A percentile compares a stretch with the other conserved stretches of the same genome.
phyloP scores from a whole-genome alignment of 768 basidiomycete genomes.

The Rhodotorula kratochvilovae region DNA sequence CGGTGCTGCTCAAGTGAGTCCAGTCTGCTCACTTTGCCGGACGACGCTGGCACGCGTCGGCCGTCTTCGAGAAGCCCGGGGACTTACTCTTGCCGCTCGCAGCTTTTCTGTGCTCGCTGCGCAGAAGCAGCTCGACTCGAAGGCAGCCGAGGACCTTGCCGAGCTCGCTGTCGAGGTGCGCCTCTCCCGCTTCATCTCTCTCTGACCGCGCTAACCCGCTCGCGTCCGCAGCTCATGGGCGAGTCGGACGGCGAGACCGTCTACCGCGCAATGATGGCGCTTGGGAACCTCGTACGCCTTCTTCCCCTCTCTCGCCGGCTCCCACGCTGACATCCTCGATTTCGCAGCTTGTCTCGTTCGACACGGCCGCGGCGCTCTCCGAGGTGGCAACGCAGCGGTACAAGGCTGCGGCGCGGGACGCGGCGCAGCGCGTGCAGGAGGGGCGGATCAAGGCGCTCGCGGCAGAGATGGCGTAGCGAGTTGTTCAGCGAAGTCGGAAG shows the following conservation, averaged over 20 bases:
- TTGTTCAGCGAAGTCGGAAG: too few relatives aligned
- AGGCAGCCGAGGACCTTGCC: constrained; percentile 33
- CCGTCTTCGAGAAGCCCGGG: not conserved
- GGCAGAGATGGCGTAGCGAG: constrained; percentile 7
- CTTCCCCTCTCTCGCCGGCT: too few relatives aligned
- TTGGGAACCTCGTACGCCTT: constrained; percentile 47
- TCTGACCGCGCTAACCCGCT: not conserved
- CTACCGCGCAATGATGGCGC: constrained; percentile 47
- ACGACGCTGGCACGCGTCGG: not conserved
- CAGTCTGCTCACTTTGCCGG: not conserved
- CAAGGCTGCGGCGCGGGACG: constrained; percentile 29
- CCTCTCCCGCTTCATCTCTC: not conserved
- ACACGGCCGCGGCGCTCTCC: constrained; percentile 23
- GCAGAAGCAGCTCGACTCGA: constrained; percentile 30
- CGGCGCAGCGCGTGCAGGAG: constrained; percentile 20
- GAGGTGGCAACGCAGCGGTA: constrained; percentile 12
- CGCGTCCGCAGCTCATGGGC: constrained; percentile 13
- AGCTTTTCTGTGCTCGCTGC: constrained; percentile 45
- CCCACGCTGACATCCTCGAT: too few relatives aligned
- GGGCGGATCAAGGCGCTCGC: constrained; percentile 23
- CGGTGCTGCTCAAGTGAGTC: constrained; percentile 79
- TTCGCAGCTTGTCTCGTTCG: constrained; percentile 34
- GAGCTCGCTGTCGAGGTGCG: constrained; percentile 42
- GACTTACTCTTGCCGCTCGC: not conserved
- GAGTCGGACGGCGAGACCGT: constrained; percentile 45